Evolutionary conservation across 805 yeast species (phyloP).

Genomic region (Starmerella potacharoeniae): DNA sequence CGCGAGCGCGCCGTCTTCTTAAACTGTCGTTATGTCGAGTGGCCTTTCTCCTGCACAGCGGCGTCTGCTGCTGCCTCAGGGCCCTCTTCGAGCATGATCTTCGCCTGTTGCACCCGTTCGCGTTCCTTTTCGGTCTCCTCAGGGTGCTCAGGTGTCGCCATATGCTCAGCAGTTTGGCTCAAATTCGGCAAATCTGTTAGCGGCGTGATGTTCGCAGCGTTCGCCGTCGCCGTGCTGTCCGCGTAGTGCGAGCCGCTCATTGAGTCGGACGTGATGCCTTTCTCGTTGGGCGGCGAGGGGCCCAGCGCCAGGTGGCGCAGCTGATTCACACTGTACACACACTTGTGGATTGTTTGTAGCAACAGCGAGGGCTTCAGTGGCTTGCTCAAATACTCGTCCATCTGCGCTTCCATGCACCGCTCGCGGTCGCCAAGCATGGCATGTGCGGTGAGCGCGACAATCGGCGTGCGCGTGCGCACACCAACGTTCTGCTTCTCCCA

Average conservation of each 20-base stretch:
- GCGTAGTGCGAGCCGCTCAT: constrained; percentile 23
- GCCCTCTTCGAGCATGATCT: constrained; percentile 5
- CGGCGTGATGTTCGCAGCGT: constrained; percentile 22
- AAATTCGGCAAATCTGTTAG: constrained; percentile 17
- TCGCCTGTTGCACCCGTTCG: constrained; percentile 15
- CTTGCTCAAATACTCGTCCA: constrained; percentile 85
- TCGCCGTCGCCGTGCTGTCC: constrained; percentile 24
- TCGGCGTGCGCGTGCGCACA: constrained; percentile 66
- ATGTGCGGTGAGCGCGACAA: constrained; percentile 82
- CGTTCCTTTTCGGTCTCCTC: constrained; percentile 11
- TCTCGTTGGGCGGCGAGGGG: constrained; percentile 21
- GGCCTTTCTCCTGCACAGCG: not conserved
- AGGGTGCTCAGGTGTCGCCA: constrained; percentile 16
- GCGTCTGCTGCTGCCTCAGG: not conserved
- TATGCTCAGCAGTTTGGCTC: constrained; percentile 17
- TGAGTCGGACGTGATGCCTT: constrained; percentile 19
- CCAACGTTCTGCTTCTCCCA: constrained; percentile 78
- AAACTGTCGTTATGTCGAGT: not conserved
- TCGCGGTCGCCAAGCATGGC: constrained; percentile 92
- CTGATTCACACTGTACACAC: constrained; percentile 45
- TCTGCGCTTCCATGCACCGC: constrained; percentile 72
- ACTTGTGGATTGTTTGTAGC: constrained; percentile 74
- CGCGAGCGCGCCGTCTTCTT: too few species aligned
- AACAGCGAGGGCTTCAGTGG: constrained; percentile 75
- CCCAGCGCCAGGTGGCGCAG: constrained; percentile 31